phyloP scores from a whole-genome alignment of 192 early-diverging fungal species.

The Podila clonocystis region DNA sequence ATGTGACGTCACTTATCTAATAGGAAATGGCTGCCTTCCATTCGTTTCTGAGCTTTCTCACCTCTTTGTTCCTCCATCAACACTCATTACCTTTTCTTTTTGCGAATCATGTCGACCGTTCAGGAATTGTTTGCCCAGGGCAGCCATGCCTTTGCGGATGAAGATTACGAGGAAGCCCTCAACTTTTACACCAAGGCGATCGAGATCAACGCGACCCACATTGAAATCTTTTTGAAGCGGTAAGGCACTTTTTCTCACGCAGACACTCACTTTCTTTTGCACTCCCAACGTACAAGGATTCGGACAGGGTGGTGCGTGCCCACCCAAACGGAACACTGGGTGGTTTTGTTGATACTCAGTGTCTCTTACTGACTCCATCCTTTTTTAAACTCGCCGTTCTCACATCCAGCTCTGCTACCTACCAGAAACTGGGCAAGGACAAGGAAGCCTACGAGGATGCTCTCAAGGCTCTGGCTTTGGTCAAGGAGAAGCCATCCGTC shows the following conservation, averaged over 20 bases:
- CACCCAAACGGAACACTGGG: no score
- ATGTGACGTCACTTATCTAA: not conserved
- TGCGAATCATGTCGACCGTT: conserved; percentile 29
- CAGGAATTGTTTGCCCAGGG: conserved; percentile 60
- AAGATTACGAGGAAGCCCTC: conserved; percentile 80
- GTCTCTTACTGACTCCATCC: no score
- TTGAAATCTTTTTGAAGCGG: conserved; percentile 76
- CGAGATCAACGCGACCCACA: conserved; percentile 63
- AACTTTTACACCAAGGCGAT: conserved; percentile 75
- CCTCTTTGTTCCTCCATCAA: not conserved
- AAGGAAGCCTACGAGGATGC: conserved; percentile 73
- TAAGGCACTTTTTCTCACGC: conserved; percentile 14
- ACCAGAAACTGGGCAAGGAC: conserved; percentile 69
- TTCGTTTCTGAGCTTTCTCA: not conserved
- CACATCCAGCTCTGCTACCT: conserved; percentile 63
- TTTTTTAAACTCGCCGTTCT: not conserved
- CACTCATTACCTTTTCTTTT: not conserved
- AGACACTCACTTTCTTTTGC: not conserved
- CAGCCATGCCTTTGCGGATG: conserved; percentile 82
- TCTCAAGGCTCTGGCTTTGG: conserved; percentile 61
- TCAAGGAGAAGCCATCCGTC: conserved; percentile 55
- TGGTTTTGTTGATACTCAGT: no score
- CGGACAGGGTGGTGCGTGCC: no score
- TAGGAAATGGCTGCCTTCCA: not conserved
- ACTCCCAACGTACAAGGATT: no score